A percentile compares a stretch with the other conserved stretches of the same genome.
phyloP scores from a whole-genome alignment of 73 alveolate genomes.

The Uronychia setigera region DNA sequence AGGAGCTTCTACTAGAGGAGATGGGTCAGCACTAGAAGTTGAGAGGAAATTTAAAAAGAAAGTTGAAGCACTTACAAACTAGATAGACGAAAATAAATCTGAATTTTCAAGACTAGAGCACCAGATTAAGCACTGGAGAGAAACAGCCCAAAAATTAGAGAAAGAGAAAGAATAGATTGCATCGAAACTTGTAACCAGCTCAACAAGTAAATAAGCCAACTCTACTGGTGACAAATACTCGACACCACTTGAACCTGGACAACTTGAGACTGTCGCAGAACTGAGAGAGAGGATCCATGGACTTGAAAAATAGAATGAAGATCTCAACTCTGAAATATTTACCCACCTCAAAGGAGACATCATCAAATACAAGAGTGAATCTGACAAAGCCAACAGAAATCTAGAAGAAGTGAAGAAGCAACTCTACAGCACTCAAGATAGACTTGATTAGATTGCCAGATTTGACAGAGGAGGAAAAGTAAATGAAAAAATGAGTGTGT shows the following conservation, averaged over 20 bases:
- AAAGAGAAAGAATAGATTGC: not conserved
- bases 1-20: not conserved
- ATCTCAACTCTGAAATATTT: not conserved
- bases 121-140: slow-evolving; percentile 17
- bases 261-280: not conserved
- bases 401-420: not conserved
- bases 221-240: not conserved
- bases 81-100: slow-evolving; percentile 3
- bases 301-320: not conserved
- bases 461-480: not conserved
- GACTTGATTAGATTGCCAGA: not conserved
- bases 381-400: not conserved
- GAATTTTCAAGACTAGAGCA: slow-evolving; percentile 20
- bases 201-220: not conserved
- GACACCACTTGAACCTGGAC: not conserved
- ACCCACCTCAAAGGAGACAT: slow-evolving; percentile 4
- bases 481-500: not conserved
- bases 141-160: slow-evolving; percentile 10
- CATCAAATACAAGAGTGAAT: not conserved
- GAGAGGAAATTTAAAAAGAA: slow-evolving; percentile 8
- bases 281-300: not conserved
- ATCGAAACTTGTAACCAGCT: not conserved
- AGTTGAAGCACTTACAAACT: slow-evolving; percentile 8
- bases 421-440: not conserved
- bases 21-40: slow-evolving; percentile 11